Percentiles rank a stretch among this genome's conserved stretches.
phyloP scores from a whole-genome alignment of 495 filamentous ascomycete species.

The Neurospora tetraspora region DNA sequence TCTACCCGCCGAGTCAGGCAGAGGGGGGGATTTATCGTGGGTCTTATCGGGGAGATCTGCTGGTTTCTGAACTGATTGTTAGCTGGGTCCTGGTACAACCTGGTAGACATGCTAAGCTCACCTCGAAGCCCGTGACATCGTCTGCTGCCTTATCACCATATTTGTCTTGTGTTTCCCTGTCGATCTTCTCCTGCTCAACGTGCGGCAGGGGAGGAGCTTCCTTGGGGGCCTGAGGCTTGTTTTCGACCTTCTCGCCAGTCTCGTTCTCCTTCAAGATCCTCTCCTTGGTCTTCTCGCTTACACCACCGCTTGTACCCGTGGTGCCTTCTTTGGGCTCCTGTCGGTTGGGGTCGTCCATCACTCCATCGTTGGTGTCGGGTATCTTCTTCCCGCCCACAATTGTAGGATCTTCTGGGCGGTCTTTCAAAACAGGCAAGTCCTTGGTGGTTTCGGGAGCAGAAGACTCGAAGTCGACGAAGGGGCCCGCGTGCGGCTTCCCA shows the following conservation, averaged over 20 bases:
- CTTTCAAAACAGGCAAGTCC: slow-evolving; percentile 37
- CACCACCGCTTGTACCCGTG: slow-evolving; percentile 76
- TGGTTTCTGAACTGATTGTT: slow-evolving; percentile 55
- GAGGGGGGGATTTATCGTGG: slow-evolving; percentile 65
- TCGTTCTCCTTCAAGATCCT: slow-evolving; percentile 48
- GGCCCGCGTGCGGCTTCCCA: slow-evolving; percentile 87
- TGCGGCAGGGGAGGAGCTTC: slow-evolving; percentile 74
- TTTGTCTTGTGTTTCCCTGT: slow-evolving; percentile 31
- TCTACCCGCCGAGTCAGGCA: slow-evolving; percentile 50
- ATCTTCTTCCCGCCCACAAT: slow-evolving; percentile 57
- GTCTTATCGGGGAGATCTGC: slow-evolving; percentile 69
- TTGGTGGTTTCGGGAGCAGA: slow-evolving; percentile 25
- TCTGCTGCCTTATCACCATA: slow-evolving; percentile 23
- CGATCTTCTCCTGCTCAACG: slow-evolving; percentile 55
- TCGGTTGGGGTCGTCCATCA: slow-evolving; percentile 80
- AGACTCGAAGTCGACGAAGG: slow-evolving; percentile 63
- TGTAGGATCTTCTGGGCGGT: slow-evolving; percentile 35
- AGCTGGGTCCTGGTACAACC: background rate
- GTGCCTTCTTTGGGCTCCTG: slow-evolving; percentile 69
- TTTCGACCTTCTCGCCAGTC: slow-evolving; percentile 53
- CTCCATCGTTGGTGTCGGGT: slow-evolving; percentile 70
- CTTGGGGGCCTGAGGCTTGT: slow-evolving; percentile 72
- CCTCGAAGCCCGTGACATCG: slow-evolving; percentile 56
- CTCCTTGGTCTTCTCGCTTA: slow-evolving; percentile 73
- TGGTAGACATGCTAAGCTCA: slow-evolving; percentile 21